Evolutionary conservation across 768 basidiomycete genomes (phyloP).

Genomic region (Lentinula lateritia): DNA sequence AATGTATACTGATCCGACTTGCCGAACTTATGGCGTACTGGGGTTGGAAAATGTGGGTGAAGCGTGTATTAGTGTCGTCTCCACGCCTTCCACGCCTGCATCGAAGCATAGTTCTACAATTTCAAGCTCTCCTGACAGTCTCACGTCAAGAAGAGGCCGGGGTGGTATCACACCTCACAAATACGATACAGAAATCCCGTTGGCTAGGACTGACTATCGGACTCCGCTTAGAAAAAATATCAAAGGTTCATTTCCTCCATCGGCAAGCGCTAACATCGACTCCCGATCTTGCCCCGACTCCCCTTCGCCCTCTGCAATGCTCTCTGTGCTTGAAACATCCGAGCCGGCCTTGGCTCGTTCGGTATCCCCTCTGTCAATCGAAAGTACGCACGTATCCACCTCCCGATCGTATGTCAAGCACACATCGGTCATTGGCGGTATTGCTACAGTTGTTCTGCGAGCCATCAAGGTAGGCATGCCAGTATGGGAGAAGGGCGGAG

Average conservation of each 20-base stretch:
- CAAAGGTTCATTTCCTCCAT: neutral
- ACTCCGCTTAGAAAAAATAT: neutral
- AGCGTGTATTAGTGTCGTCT: neutral
- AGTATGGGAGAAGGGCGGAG: constrained; percentile 74
- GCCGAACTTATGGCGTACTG: constrained; percentile 62
- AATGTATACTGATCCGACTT: constrained; percentile 75
- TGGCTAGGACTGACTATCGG: neutral
- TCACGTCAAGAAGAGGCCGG: neutral
- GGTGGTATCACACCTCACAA: constrained; percentile 7
- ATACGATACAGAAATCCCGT: constrained; percentile 9
- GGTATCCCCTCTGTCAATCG: constrained; percentile 11
- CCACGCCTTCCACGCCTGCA: neutral
- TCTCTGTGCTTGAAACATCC: constrained; percentile 1
- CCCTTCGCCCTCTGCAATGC: neutral
- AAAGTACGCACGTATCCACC: constrained; percentile 3
- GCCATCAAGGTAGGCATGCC: constrained; percentile 76
- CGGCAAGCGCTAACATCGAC: no score
- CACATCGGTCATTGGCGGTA: constrained; percentile 50
- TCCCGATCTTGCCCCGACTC: neutral
- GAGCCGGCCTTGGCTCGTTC: neutral
- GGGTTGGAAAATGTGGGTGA: constrained; percentile 49
- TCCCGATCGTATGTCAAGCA: constrained; percentile 60
- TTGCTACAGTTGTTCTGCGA: constrained; percentile 69
- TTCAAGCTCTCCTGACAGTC: neutral
- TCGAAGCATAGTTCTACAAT: neutral